A percentile compares a stretch with the other conserved stretches of the same genome.
Evolutionary conservation across 2,329 filamentous ascomycete genomes (phyloP).

Genomic region (Raffaelea deltoideospora): DNA sequence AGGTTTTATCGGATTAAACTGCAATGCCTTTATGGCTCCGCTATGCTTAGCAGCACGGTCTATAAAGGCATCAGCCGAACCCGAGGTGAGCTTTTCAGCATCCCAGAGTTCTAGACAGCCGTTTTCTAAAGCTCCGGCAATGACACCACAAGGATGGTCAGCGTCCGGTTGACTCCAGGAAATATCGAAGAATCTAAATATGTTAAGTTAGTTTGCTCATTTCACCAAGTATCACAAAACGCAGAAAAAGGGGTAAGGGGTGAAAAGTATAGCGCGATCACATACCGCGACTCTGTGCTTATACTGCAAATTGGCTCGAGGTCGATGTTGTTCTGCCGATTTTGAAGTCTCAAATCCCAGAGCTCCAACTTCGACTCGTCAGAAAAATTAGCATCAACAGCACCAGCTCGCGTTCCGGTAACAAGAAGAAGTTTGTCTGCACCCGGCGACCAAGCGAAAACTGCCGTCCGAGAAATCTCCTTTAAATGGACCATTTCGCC

Average conservation of each 20-base stretch:
- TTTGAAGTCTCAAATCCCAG: conserved; percentile 83
- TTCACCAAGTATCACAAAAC: conserved; percentile 1
- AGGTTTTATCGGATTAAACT: conserved; percentile 88
- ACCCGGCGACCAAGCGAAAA: conserved; percentile 91
- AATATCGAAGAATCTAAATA: conserved; percentile 94
- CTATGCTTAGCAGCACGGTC: conserved; percentile 81
- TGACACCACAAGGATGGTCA: conserved; percentile 69
- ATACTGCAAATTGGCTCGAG: conserved; percentile 75
- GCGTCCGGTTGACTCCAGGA: conserved; percentile 79
- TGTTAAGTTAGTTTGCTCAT: too few species aligned
- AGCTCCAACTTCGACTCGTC: conserved; percentile 93
- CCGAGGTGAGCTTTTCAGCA: conserved; percentile 50
- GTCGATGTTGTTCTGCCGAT: conserved; percentile 60
- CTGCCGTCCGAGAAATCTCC: conserved; percentile 91
- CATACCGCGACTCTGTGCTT: conserved; percentile 75
- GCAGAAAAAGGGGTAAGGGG: background rate
- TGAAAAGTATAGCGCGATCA: background rate
- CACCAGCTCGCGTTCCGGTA: conserved; percentile 87
- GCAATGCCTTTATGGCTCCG: conserved; percentile 81
- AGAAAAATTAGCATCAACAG: conserved; percentile 93
- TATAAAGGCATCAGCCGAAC: conserved; percentile 58
- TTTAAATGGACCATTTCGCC: conserved; percentile 75
- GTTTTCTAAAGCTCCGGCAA: conserved; percentile 90
- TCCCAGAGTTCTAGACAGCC: conserved; percentile 91
- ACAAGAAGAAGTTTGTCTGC: conserved; percentile 67